Percentiles rank a stretch among this genome's conserved stretches.
These are phyloP conservation scores for Lindgomyces ingoldianus DNA, from an alignment of 495 filamentous ascomycete species.

Conservation along the genomic window DNA sequence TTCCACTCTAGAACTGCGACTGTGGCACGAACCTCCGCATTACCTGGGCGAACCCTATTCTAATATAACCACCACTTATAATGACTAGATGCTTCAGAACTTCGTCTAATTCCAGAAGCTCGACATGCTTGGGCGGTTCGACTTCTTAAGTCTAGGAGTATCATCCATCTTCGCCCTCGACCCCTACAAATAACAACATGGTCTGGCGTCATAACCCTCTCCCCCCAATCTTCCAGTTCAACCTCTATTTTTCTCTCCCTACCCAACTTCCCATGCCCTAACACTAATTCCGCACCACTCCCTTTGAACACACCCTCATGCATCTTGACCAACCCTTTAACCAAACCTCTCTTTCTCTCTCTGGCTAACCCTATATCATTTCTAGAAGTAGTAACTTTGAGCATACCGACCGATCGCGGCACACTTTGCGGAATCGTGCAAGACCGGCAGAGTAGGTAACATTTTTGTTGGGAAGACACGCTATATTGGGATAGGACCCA, in stretches of 20 bases:
- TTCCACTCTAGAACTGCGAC: conserved; percentile 28
- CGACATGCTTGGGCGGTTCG: conserved; percentile 26
- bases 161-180: conserved; percentile 20
- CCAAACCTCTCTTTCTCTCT: conserved; percentile 25
- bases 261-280: conserved; percentile 18
- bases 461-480: conserved; percentile 28
- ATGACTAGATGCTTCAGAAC: conserved; percentile 29
- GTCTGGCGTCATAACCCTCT: conserved; percentile 25
- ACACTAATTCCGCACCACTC: conserved; percentile 14
- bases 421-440: conserved; percentile 5
- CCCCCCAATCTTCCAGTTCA: background rate
- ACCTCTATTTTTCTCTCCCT: conserved; percentile 23
- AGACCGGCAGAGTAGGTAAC: conserved; percentile 16
- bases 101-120: conserved; percentile 22
- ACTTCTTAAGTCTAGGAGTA: conserved; percentile 19
- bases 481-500: conserved; percentile 30
- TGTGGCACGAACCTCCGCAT: conserved; percentile 11
- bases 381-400: background rate
- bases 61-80: conserved; percentile 28
- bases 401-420: conserved; percentile 10
- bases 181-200: conserved; percentile 29
- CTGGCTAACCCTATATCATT: conserved; percentile 15
- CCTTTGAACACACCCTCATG: conserved; percentile 17
- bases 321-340: conserved; percentile 17
- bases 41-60: conserved; percentile 29